Evolutionary conservation across 2,329 filamentous ascomycete species (phyloP), one percentile per base, ranked within the genome.

Genomic region (Scedosporium dehoogii): DNA sequence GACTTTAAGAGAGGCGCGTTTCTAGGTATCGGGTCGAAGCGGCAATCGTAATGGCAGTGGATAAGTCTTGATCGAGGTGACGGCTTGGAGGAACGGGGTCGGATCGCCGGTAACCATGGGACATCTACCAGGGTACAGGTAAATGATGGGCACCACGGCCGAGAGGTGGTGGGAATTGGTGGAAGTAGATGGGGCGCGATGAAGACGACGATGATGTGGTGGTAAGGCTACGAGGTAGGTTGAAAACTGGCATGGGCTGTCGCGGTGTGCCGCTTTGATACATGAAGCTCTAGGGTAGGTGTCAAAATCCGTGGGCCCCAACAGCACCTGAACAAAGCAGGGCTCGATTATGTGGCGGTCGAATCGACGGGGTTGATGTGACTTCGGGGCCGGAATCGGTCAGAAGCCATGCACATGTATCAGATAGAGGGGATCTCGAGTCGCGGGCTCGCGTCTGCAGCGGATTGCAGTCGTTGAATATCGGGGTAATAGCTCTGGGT

Each of bases 21-120:
- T 55, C 18, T 55, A 55, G 51, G 23, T 55, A 55, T 55, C n/a
- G 23, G 23, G 12, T 55, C 23, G 51, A 55, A 38, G 18, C 51
- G 51, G 23, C 29, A 55, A 55, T 25, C 51, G 51, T 55, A 55
- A 55, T 21, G 51, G 59, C 21, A 38, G 27, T 25, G 21, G 27
- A 21, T 53, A 38, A 33, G 25, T 44, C 42, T 60, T 51, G 44
- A 23, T 16, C 7, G 25, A 23, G 18, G 25, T 18, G 5, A 27
- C 48, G 29, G 23, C n/a, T 60, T 60, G 27, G 29, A n/a, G 42
- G 18, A 33, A 51, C n/a, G 59, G 29, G 6, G 23, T 55, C 27
- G 12, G 46, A 10, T 55, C 33, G 48, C 76, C 79, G 80, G 77
- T 83, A 83, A 82, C 81, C 84, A 85, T 88, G 84, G 78, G 86